Evolutionary conservation across 1,139 yeast genomes (phyloP).

Genomic region (Scheffersomyces parashehatae): DNA sequence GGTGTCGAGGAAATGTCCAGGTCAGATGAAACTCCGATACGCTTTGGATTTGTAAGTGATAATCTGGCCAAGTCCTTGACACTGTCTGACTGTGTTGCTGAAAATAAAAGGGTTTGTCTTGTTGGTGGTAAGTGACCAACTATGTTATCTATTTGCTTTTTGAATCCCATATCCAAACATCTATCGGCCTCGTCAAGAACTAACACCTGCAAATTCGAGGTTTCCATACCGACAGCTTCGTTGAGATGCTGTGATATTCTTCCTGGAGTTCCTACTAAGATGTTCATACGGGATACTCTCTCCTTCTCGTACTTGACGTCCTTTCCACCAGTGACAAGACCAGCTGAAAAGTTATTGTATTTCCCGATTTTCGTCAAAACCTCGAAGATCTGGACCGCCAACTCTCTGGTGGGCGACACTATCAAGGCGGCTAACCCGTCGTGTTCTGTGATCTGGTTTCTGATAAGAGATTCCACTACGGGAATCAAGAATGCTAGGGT

Average conservation of each 20-base stretch:
- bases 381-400: slow-evolving; percentile 92
- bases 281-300: slow-evolving; percentile 79
- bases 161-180: slow-evolving; percentile 95
- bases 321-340: slow-evolving; percentile 95
- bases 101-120: slow-evolving; percentile 85
- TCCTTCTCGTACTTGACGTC: slow-evolving; percentile 87
- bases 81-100: slow-evolving; percentile 92
- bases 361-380: slow-evolving; percentile 85
- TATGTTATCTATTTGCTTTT: slow-evolving; percentile 82
- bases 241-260: slow-evolving; percentile 92
- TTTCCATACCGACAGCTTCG: slow-evolving; percentile 84
- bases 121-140: slow-evolving; percentile 78
- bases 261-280: slow-evolving; percentile 95
- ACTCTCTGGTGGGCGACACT: slow-evolving; percentile 90
- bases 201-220: slow-evolving; percentile 74
- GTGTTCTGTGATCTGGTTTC: slow-evolving; percentile 77
- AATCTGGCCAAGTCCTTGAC: slow-evolving; percentile 87
- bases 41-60: slow-evolving; percentile 76
- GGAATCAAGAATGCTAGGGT: slow-evolving; percentile 92
- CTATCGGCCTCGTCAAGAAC: slow-evolving; percentile 97
- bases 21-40: slow-evolving; percentile 60
- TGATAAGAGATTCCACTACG: slow-evolving; percentile 67
- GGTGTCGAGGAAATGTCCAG: slow-evolving; percentile 68
- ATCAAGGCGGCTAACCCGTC: slow-evolving; percentile 95
- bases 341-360: slow-evolving; percentile 82